Evolutionary conservation across 1,284 basidiomycete genomes (phyloP).

Genomic region (Mycena sp.): DNA sequence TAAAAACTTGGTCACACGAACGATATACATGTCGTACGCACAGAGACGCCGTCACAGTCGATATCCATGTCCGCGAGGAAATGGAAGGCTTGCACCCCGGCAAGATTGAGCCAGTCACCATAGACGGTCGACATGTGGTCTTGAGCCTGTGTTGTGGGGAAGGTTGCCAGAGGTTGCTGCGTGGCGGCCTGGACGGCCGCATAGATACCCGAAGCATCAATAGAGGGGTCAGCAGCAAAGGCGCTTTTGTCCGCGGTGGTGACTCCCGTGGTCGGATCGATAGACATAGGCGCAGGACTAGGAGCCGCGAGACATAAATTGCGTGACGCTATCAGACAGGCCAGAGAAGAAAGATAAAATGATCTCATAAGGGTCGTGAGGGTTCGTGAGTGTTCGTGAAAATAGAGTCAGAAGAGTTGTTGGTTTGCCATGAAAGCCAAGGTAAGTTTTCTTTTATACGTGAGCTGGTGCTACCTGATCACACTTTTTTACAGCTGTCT

Average conservation of each 20-base stretch:
- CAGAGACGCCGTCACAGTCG: slow-evolving; percentile 34
- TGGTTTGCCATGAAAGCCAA: no score
- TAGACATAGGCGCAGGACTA: no score
- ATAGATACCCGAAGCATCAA: slow-evolving; percentile 13
- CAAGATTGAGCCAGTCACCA: slow-evolving; percentile 17
- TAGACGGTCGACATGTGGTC: slow-evolving; percentile 16
- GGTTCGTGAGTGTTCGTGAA: background rate
- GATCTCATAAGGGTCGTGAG: background rate
- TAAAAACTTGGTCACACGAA: no score
- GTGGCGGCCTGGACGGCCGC: background rate
- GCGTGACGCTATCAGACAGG: no score
- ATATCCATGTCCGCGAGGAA: slow-evolving; percentile 36
- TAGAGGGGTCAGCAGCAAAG: slow-evolving; percentile 19
- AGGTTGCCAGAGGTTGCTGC: background rate
- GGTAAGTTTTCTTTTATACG: no score
- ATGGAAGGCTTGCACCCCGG: slow-evolving; percentile 10
- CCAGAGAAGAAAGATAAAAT: background rate
- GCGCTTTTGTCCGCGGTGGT: no score
- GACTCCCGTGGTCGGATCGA: no score
- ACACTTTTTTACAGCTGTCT: no score
- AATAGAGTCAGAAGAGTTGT: no score
- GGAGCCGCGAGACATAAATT: no score
- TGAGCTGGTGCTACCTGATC: no score
- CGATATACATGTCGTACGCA: no score
- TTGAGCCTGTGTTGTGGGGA: background rate